Conservation (phyloP, 768 basidiomycete species). For the Hygrophoropsis aurantiaca region DNA sequence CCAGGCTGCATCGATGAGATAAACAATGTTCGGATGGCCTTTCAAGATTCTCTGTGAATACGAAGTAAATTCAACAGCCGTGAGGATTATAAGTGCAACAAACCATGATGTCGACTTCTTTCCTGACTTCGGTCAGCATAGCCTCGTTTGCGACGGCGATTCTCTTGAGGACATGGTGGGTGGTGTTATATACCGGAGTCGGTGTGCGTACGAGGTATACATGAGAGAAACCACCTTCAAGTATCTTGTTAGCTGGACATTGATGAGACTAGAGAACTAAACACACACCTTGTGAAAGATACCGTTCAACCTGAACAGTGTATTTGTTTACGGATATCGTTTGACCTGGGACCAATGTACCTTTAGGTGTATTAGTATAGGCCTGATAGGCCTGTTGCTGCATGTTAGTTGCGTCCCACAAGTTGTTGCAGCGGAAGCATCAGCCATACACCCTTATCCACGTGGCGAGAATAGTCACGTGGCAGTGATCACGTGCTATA, state of each 20-base stretch:
- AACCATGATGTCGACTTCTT: constrained; percentile 99
- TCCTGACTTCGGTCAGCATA: constrained; percentile 91
- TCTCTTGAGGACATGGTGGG: constrained; percentile 94
- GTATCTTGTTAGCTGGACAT: constrained; percentile 9
- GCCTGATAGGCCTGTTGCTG: constrained; percentile 50
- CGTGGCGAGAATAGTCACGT: no score
- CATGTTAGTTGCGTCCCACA: constrained; percentile 17
- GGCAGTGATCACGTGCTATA: no score
- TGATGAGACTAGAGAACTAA: constrained; percentile 7
- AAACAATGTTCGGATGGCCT: constrained; percentile 93
- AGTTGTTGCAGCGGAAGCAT: no score
- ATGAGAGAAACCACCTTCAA: constrained; percentile 92
- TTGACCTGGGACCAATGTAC: constrained; percentile 79
- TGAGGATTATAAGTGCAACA: constrained; percentile 19
- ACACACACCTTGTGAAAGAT: constrained; percentile 85
- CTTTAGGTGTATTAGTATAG: constrained; percentile 49
- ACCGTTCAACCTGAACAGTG: constrained; percentile 89
- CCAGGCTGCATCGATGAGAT: constrained; percentile 95
- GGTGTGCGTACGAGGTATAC: constrained; percentile 93
- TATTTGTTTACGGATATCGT: constrained; percentile 88
- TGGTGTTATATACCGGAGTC: constrained; percentile 85
- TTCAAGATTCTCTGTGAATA: constrained; percentile 75
- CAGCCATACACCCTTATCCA: no score
- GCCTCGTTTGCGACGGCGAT: constrained; percentile 89
- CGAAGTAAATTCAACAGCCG: constrained; percentile 24